These are phyloP conservation scores for Lentinula guzmanii DNA, from an alignment of 768 basidiomycete genomes.

Conservation along the genomic window DNA sequence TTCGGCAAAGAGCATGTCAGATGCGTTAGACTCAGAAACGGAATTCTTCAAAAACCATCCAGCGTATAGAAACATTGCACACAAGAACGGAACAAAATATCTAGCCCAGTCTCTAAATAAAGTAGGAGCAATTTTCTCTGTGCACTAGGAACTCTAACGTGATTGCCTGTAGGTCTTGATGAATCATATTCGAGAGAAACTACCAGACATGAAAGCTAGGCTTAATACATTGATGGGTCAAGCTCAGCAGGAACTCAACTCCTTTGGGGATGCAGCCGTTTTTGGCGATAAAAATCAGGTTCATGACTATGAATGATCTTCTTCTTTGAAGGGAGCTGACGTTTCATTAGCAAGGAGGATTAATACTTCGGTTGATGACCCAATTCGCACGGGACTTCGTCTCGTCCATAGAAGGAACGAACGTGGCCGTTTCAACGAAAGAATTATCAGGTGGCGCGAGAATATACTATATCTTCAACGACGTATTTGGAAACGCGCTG, in stretches of 20 bases:
- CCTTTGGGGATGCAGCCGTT: conserved; percentile 90
- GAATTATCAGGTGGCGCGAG: conserved; percentile 97
- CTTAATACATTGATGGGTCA: conserved; percentile 98
- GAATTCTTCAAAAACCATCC: conserved; percentile 90
- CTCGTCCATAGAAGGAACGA: conserved; percentile 95
- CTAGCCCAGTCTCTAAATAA: conserved; percentile 91
- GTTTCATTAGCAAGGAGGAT: conserved; percentile 61
- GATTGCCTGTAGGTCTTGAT: conserved; percentile 63
- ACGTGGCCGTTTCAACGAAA: conserved; percentile 94
- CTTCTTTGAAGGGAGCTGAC: neutral
- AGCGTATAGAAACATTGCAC: conserved; percentile 92
- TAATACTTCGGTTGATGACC: conserved; percentile 95
- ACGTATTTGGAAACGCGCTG: conserved; percentile 92
- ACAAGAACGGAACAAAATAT: conserved; percentile 96
- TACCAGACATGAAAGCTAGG: conserved; percentile 99
- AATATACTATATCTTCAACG: conserved; percentile 99
- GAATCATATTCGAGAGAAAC: conserved; percentile 96
- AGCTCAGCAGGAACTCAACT: conserved; percentile 95
- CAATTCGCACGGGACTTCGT: conserved; percentile 97
- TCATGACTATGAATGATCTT: conserved; percentile 11
- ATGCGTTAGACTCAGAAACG: conserved; percentile 77
- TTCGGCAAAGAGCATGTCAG: conserved; percentile 74
- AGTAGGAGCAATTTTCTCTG: conserved; percentile 37
- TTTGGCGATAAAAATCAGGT: conserved; percentile 89
- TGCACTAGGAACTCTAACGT: neutral